These are phyloP conservation scores for Tillandsia leiboldiana DNA, from an alignment of 176 grass and related monocot genomes.

Conservation along the genomic window DNA sequence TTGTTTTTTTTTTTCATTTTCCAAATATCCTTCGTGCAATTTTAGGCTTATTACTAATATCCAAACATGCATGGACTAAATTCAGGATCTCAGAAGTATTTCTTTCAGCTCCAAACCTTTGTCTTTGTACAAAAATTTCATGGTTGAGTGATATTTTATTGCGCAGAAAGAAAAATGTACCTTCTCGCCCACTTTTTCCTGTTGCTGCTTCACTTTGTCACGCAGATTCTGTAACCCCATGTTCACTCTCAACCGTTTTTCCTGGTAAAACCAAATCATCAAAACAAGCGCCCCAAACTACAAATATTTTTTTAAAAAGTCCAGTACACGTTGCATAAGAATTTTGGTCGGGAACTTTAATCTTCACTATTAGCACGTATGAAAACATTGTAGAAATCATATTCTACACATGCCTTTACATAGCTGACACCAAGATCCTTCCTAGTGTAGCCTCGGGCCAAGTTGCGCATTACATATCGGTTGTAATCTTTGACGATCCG, in stretches of 20 bases:
- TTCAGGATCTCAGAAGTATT: no score
- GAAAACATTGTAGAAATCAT: not conserved
- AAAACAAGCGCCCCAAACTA: conserved; percentile 7
- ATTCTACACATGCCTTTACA: conserved; percentile 54
- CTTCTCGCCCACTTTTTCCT: conserved; percentile 93
- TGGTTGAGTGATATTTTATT: no score
- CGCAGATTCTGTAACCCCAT: conserved; percentile 82
- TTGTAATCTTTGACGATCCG: conserved; percentile 97
- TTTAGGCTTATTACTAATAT: no score
- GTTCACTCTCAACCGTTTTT: conserved; percentile 85
- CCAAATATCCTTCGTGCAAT: no score
- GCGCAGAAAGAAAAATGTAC: conserved; percentile 21
- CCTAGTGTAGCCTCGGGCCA: conserved; percentile 87
- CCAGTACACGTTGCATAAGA: not conserved
- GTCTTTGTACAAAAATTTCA: not conserved
- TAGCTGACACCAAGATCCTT: conserved; percentile 97
- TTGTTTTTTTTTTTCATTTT: no score
- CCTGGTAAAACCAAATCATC: conserved; percentile 38
- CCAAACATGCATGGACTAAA: no score
- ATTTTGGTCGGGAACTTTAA: no score
- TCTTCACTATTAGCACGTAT: no score
- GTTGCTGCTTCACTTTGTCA: conserved; percentile 87
- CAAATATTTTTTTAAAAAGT: not conserved
- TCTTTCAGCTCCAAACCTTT: not conserved
- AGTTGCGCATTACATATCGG: conserved; percentile 93